phyloP scores from a whole-genome alignment of 2,329 filamentous ascomycete genomes.

The Clonostachys chloroleuca region DNA sequence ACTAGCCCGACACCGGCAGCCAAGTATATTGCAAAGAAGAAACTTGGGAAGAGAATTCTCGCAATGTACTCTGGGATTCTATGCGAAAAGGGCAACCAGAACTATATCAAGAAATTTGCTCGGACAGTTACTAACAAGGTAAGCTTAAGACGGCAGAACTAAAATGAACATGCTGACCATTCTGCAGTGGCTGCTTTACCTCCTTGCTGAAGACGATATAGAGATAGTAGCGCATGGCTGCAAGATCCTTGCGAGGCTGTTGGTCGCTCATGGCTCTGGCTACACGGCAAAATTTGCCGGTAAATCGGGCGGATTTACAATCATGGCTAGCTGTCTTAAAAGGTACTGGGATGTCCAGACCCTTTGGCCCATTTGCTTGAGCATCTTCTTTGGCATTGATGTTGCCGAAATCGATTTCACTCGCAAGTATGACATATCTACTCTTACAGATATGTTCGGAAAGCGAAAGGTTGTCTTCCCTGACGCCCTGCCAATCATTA shows the following conservation, averaged over 20 bases:
- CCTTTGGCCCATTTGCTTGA: constrained; percentile 84
- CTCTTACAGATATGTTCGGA: constrained; percentile 70
- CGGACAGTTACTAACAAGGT: constrained; percentile 94
- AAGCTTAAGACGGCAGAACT: constrained; percentile 9
- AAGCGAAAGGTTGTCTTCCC: constrained; percentile 66
- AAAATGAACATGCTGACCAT: constrained; percentile 7
- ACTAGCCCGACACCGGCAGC: constrained; percentile 18
- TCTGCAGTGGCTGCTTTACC: constrained; percentile 78
- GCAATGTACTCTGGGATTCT: constrained; percentile 74
- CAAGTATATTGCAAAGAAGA: constrained; percentile 53
- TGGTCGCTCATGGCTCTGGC: constrained; percentile 74
- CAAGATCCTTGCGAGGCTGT: constrained; percentile 77
- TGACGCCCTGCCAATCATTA: constrained; percentile 75
- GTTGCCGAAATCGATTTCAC: constrained; percentile 71
- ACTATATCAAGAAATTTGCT: constrained; percentile 80
- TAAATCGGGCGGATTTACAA: constrained; percentile 82
- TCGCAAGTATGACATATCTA: constrained; percentile 68
- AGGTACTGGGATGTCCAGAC: constrained; percentile 84
- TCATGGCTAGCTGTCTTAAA: constrained; percentile 78
- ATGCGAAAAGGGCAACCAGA: constrained; percentile 65
- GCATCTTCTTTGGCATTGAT: constrained; percentile 82
- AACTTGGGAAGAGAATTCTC: constrained; percentile 71
- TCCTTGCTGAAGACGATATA: constrained; percentile 81
- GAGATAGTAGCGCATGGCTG: constrained; percentile 77
- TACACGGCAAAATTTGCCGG: constrained; percentile 81